phyloP scores from a whole-genome alignment of 805 yeast genomes.

The Kodamaea fukazawae region DNA sequence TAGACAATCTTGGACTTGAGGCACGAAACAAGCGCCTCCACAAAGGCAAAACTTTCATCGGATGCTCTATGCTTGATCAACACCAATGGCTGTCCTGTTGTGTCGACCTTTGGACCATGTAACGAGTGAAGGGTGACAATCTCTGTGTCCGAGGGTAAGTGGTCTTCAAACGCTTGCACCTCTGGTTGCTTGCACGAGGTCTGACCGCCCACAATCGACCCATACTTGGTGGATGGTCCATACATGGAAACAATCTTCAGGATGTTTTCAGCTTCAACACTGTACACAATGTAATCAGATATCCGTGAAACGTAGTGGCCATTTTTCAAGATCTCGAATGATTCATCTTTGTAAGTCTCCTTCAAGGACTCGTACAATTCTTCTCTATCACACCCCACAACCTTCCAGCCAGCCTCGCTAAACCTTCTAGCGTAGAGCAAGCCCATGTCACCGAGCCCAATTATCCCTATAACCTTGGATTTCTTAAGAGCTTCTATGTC shows the following conservation, averaged over 20 bases:
- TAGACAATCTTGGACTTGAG: conserved; percentile 74
- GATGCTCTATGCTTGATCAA: conserved; percentile 71
- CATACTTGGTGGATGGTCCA: conserved; percentile 85
- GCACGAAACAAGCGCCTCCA: conserved; percentile 64
- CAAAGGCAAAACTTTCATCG: conserved; percentile 54
- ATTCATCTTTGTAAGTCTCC: conserved; percentile 38
- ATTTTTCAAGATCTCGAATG: conserved; percentile 60
- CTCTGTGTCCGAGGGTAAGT: conserved; percentile 73
- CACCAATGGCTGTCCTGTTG: conserved; percentile 92
- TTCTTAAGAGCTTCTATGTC: conserved; percentile 4
- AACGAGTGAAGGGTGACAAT: conserved; percentile 87
- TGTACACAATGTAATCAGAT: conserved; percentile 81
- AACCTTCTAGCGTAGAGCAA: conserved; percentile 76
- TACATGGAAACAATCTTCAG: conserved; percentile 66
- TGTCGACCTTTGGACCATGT: conserved; percentile 89
- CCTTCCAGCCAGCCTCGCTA: conserved; percentile 82
- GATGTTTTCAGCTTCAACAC: conserved; percentile 90
- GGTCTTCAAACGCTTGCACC: conserved; percentile 74
- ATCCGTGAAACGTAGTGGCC: conserved; percentile 83
- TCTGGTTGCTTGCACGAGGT: conserved; percentile 94
- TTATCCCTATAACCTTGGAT: conserved; percentile 73
- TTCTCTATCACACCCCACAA: conserved; percentile 84
- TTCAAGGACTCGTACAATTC: conserved; percentile 50
- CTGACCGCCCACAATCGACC: conserved; percentile 96
- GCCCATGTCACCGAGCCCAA: conserved; percentile 98